Conservation (phyloP, 352 stramenopile genomes). For the Vaucheria bursata region DNA sequence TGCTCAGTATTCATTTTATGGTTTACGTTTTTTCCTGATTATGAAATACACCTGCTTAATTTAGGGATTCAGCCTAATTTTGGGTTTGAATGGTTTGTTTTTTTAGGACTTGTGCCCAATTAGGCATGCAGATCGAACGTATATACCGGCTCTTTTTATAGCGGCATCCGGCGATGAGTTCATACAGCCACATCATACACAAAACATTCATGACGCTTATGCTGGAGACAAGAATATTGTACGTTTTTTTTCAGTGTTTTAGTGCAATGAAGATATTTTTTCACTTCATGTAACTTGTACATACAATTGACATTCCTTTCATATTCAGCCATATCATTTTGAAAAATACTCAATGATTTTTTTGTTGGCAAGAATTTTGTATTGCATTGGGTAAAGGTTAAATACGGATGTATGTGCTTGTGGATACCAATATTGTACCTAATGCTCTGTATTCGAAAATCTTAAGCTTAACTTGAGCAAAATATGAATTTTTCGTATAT, state of each 20-base stretch:
- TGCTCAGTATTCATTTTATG: no score
- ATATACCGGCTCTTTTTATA: conserved; percentile 90
- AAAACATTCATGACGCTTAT: conserved; percentile 72
- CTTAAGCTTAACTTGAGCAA: not conserved
- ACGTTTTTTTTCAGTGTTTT: not conserved
- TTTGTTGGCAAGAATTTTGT: not conserved
- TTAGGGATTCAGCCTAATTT: no score
- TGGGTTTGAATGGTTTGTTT: no score
- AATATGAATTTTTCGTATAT: not conserved
- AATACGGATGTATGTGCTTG: not conserved
- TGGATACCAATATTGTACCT: not conserved
- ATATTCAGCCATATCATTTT: not conserved
- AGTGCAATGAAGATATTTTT: not conserved
- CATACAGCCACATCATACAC: conserved; percentile 68
- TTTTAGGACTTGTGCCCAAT: conserved; percentile 32
- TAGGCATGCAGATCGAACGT: conserved; percentile 54
- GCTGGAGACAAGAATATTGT: conserved; percentile 92
- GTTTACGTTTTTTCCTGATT: no score
- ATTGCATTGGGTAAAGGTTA: not conserved
- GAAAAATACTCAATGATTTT: not conserved
- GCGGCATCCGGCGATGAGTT: conserved; percentile 91
- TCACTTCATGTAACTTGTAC: not conserved
- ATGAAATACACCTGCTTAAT: no score
- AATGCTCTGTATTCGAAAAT: not conserved
- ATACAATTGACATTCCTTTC: not conserved